Conservation (phyloP, 768 basidiomycete species). For the Ramaria sp. region DNA sequence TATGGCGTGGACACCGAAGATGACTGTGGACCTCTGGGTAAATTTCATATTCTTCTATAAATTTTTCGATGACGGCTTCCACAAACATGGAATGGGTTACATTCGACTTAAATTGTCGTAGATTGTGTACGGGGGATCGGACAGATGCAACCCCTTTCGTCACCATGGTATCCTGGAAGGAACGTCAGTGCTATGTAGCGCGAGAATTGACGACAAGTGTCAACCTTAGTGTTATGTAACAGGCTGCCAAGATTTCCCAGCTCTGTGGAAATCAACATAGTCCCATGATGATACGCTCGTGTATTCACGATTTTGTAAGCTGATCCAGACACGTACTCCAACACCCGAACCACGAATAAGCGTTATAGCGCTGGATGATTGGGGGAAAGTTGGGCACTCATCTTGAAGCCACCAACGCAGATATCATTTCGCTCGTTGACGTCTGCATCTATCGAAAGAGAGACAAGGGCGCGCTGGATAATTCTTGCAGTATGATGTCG, state of each 20-base stretch:
- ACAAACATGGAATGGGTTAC: constrained; percentile 66
- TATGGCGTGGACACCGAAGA: background rate
- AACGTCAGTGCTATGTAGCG: background rate
- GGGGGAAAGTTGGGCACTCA: constrained; percentile 43
- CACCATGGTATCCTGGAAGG: constrained; percentile 56
- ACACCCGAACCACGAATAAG: constrained; percentile 3
- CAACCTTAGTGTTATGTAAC: constrained; percentile 57
- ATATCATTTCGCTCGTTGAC: constrained; percentile 91
- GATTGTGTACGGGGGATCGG: constrained; percentile 84
- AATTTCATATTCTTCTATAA: constrained; percentile 47
- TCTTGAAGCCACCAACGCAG: constrained; percentile 79
- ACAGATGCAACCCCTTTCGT: constrained; percentile 87
- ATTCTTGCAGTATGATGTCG: constrained; percentile 66
- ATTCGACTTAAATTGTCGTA: constrained; percentile 39
- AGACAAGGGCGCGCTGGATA: constrained; percentile 64
- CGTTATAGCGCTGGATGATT: constrained; percentile 10
- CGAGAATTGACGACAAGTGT: background rate
- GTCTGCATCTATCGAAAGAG: constrained; percentile 63
- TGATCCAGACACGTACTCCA: constrained; percentile 86
- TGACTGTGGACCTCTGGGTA: background rate
- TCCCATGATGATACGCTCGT: constrained; percentile 95
- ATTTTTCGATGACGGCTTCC: constrained; percentile 55
- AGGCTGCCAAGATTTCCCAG: constrained; percentile 64
- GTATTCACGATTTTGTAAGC: constrained; percentile 91
- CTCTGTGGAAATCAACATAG: constrained; percentile 87